Evolutionary conservation across 495 filamentous ascomycete species (phyloP).

Genomic region (Pyronema domesticum): DNA sequence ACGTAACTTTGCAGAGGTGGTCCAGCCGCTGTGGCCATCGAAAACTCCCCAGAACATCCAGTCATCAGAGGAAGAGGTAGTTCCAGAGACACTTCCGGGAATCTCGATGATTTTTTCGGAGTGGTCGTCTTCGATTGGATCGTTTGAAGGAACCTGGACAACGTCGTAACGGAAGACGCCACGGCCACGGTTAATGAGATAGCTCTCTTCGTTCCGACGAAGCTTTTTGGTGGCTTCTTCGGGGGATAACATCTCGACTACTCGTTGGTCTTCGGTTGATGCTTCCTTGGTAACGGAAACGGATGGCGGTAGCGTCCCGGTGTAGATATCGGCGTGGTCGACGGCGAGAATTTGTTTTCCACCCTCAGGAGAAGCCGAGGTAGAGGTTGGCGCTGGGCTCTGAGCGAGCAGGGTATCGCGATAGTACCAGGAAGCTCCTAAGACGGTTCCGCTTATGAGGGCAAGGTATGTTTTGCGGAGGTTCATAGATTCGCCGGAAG

Average conservation of each 20-base stretch:
- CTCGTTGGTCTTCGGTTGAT: slow-evolving; percentile 55
- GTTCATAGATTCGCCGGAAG: slow-evolving; percentile 12
- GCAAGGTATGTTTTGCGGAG: slow-evolving; percentile 16
- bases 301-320: slow-evolving; percentile 59
- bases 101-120: slow-evolving; percentile 92
- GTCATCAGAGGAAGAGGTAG: slow-evolving; percentile 36
- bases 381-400: not conserved
- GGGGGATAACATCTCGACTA: slow-evolving; percentile 88
- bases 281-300: slow-evolving; percentile 63
- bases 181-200: slow-evolving; percentile 70
- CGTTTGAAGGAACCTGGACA: slow-evolving; percentile 87
- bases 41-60: slow-evolving; percentile 99
- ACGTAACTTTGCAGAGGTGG: slow-evolving; percentile 87
- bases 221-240: slow-evolving; percentile 86
- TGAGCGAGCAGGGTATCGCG: slow-evolving; percentile 11
- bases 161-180: slow-evolving; percentile 91
- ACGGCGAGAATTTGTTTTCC: slow-evolving; percentile 46
- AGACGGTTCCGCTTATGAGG: slow-evolving; percentile 20
- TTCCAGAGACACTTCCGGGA: slow-evolving; percentile 37
- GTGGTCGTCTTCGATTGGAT: slow-evolving; percentile 97
- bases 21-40: slow-evolving; percentile 84
- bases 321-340: slow-evolving; percentile 68
- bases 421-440: slow-evolving; percentile 21
- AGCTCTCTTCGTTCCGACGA: slow-evolving; percentile 75
- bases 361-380: slow-evolving; percentile 3